Evolutionary conservation across 1,139 yeast species (phyloP).

Genomic region (Blastobotrys indianensis): DNA sequence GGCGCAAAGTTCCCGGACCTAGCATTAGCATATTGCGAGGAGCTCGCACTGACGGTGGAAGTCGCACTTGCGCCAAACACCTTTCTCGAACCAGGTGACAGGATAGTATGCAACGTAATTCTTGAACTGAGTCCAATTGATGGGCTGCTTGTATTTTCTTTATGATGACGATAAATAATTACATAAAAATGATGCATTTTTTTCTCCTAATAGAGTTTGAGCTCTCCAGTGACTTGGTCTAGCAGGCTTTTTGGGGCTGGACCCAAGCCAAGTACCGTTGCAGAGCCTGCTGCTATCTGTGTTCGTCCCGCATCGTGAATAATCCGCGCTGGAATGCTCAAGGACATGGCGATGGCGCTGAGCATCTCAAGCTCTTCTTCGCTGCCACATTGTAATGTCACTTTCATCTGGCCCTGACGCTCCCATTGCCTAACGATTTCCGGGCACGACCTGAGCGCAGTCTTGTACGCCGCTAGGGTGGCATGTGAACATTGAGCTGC

Average conservation of each 20-base stretch:
- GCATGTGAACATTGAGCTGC: constrained; percentile 99
- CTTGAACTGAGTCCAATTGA: constrained; percentile 29
- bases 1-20: constrained; percentile 22
- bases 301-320: constrained; percentile 98
- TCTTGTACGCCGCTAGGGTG: constrained; percentile 81
- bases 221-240: constrained; percentile 73
- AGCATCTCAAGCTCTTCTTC: constrained; percentile 73
- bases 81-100: constrained; percentile 29
- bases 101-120: constrained; percentile 32
- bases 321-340: constrained; percentile 71
- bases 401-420: constrained; percentile 85
- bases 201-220: constrained; percentile 68
- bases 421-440: constrained; percentile 65
- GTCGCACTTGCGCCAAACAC: constrained; percentile 21
- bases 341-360: constrained; percentile 72
- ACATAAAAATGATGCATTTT: background rate
- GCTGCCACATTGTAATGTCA: constrained; percentile 68
- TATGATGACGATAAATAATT: constrained; percentile 13
- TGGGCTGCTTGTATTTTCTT: constrained; percentile 29
- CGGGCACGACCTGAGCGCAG: constrained; percentile 46
- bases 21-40: constrained; percentile 28
- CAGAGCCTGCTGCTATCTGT: constrained; percentile 90
- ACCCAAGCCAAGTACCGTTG: constrained; percentile 90
- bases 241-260: constrained; percentile 89
- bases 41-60: constrained; percentile 25